Percentiles rank a stretch among this genome's conserved stretches.
Conservation (phyloP, 208 protist species). For the Leptomonas pyrrhocoris region DNA sequence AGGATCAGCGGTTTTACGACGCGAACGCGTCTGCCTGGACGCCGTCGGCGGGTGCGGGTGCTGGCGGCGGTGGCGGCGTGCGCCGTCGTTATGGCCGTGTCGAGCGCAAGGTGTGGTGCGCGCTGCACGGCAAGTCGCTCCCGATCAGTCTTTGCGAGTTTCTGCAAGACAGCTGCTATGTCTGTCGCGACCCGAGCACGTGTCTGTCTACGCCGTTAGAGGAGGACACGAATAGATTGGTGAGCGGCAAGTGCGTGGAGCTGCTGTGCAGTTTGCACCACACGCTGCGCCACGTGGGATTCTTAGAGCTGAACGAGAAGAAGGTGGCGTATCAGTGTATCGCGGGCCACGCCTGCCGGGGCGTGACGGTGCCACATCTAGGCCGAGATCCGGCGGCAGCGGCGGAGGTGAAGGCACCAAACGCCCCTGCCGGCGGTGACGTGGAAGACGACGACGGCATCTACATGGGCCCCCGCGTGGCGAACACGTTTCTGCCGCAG, state of each 20-base stretch:
- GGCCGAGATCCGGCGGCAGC: constrained; percentile 17
- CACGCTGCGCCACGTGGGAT: constrained; percentile 69
- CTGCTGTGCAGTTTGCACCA: constrained; percentile 81
- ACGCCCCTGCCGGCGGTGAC: constrained; percentile 8
- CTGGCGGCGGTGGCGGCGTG: constrained; percentile 5
- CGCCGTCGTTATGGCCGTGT: constrained; percentile 27
- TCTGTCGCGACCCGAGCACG: constrained; percentile 69
- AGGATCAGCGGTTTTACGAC: constrained; percentile 30
- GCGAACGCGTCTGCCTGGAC: constrained; percentile 29
- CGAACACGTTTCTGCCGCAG: constrained; percentile 35
- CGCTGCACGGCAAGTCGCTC: constrained; percentile 81
- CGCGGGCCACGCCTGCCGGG: constrained; percentile 65
- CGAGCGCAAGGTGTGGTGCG: constrained; percentile 78
- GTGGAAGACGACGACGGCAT: constrained; percentile 34
- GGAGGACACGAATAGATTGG: constrained; percentile 45
- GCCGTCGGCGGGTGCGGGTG: constrained; percentile 22
- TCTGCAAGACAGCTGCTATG: constrained; percentile 76
- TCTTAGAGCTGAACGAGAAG: constrained; percentile 70
- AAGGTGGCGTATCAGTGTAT: constrained; percentile 75
- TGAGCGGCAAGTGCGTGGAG: constrained; percentile 54
- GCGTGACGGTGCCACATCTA: constrained; percentile 42
- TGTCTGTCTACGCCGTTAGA: constrained; percentile 86
- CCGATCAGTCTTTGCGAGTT: constrained; percentile 51
- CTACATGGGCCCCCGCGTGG: constrained; percentile 28
- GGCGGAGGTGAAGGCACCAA: constrained; percentile 2